Percentiles rank a stretch among this genome's conserved stretches.
phyloP scores from a whole-genome alignment of 1,139 yeast genomes.

The Pichia sp. region DNA sequence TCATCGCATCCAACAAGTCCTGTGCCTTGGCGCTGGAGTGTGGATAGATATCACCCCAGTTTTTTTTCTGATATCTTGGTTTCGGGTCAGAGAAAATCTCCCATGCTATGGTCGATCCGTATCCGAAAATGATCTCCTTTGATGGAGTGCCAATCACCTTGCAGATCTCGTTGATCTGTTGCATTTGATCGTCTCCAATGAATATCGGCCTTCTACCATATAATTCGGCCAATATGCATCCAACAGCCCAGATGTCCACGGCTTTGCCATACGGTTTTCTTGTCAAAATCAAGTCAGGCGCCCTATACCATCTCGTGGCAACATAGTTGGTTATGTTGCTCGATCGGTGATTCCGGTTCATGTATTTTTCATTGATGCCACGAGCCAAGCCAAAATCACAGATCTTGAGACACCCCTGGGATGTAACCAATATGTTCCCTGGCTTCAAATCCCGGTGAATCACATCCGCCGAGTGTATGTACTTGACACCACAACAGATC shows the following conservation, averaged over 20 bases:
- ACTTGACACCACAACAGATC: slow-evolving; percentile 86
- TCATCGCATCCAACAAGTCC: slow-evolving; percentile 44
- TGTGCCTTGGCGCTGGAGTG: slow-evolving; percentile 49
- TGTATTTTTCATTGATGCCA: slow-evolving; percentile 50
- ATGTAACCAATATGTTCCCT: slow-evolving; percentile 85
- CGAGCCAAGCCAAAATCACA: slow-evolving; percentile 96
- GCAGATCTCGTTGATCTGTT: slow-evolving; percentile 60
- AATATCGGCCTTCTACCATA: slow-evolving; percentile 72
- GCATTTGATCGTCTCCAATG: slow-evolving; percentile 61
- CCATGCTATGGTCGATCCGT: slow-evolving; percentile 34
- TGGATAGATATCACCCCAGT: slow-evolving; percentile 55
- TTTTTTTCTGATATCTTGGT: slow-evolving; percentile 37
- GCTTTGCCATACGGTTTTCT: slow-evolving; percentile 63
- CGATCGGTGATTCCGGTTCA: slow-evolving; percentile 33
- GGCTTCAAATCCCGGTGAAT: slow-evolving; percentile 93
- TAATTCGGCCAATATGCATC: slow-evolving; percentile 73
- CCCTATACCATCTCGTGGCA: slow-evolving; percentile 94
- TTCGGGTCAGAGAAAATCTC: slow-evolving; percentile 38
- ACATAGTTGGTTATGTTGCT: slow-evolving; percentile 73
- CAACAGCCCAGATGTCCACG: slow-evolving; percentile 78
- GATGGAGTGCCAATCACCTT: slow-evolving; percentile 62
- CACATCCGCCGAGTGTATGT: slow-evolving; percentile 94
- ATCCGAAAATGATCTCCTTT: slow-evolving; percentile 34
- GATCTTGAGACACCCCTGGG: slow-evolving; percentile 92
- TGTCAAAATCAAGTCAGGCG: slow-evolving; percentile 93